These are phyloP conservation scores for Rhodosorus marinus DNA, from an alignment of 23 red algal species.

Conservation along the genomic window DNA sequence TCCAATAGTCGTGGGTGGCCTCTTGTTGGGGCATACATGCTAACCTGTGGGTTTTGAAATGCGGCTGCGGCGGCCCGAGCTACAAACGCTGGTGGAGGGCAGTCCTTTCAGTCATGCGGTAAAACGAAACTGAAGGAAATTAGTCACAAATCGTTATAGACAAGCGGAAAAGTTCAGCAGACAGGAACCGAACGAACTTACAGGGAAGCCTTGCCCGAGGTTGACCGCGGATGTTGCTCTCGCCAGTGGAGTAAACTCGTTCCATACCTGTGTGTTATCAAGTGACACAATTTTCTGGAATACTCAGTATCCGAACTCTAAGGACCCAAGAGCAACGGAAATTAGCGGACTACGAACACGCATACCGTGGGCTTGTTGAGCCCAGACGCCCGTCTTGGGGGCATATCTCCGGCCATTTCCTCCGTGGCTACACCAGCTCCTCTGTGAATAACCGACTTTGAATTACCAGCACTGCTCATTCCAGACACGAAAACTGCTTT, in stretches of 20 bases:
- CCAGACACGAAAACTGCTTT: too few species aligned
- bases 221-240: conserved; percentile 32
- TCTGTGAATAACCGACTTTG: too few species aligned
- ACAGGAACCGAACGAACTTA: background rate
- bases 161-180: background rate
- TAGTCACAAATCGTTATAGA: background rate
- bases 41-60: background rate
- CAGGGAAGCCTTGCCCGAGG: conserved; percentile 36
- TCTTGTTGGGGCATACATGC: conserved; percentile 54
- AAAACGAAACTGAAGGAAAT: background rate
- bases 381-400: too few species aligned
- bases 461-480: too few species aligned
- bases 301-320: too few species aligned
- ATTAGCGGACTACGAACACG: too few species aligned
- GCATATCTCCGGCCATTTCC: too few species aligned
- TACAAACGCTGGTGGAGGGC: conserved; percentile 56
- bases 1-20: conserved; percentile 16
- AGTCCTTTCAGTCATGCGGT: conserved; percentile 30
- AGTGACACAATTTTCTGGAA: too few species aligned
- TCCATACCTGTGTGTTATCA: too few species aligned
- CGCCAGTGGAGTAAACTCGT: conserved; percentile 67
- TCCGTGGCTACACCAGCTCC: too few species aligned
- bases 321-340: too few species aligned
- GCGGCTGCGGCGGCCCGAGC: conserved; percentile 21
- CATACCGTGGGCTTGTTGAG: too few species aligned